Evolutionary conservation across 2,329 filamentous ascomycete species (phyloP), one percentile per base, ranked within the genome.

Genomic region (Lithohypha guttulata): DNA sequence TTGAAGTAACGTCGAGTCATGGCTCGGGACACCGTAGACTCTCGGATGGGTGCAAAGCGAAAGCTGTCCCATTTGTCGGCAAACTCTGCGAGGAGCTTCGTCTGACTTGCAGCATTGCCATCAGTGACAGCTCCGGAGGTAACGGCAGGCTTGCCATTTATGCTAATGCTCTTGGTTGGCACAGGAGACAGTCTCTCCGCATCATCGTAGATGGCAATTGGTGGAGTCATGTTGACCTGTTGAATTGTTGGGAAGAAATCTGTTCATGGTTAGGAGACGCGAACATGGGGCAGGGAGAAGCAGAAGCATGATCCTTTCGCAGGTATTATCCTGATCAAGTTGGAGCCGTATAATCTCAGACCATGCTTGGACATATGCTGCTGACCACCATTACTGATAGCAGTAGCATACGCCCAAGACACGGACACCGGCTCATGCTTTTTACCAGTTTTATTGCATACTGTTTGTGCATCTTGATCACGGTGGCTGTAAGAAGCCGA

Each of bases 301-400:
- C 64, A 67, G 68, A 73, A 74, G 84, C 84, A 93, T 93, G 85
- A 91, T 93, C 81, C 86, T 93, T 91, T 86, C 86, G 86, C 86
- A 86, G 82, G 84, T 84, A 91, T 91, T 89, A 89, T 87, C 84
- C 82, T 84, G 83, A 87, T 89, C 84, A 89, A 89, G 83, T 89
- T 85, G 68, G 70, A 70, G 80, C 84, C 83, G 84, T 91, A 81
- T 91, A 77, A 78, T 91, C 82, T 89, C 80, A 84, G 75, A 71
- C 66, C 67, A 62, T 43, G 13, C 38, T 43, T 34, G 51, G 50
- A 38, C 48, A 50, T 51, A 50, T 55, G 50, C 25, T 41, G 17
- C 19, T 22, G 22, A 19, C 29, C 31, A 42, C 46, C 44, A 46
- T 45, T 42, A 46, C 50, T 42, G 53, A 53, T 42, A 48, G 45